phyloP scores from a whole-genome alignment of 2,329 filamentous ascomycete genomes.

The Arthrinium phaeospermum region DNA sequence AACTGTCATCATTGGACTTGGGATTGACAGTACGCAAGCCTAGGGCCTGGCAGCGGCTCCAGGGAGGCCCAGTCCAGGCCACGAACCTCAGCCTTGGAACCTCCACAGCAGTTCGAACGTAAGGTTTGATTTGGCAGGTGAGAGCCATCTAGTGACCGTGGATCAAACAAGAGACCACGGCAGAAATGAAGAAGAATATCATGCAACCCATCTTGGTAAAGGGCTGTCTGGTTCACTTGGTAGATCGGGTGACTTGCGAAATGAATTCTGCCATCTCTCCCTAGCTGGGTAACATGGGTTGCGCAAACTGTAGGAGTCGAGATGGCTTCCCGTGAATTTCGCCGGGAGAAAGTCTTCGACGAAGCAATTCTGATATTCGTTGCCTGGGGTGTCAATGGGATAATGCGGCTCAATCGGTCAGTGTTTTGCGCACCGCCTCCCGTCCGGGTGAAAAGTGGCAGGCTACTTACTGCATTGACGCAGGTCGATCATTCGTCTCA shows the following conservation, averaged over 20 bases:
- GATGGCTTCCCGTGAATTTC: background rate
- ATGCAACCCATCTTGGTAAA: background rate
- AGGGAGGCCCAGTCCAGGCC: background rate
- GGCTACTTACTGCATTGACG: background rate
- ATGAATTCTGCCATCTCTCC: background rate
- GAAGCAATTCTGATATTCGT: background rate
- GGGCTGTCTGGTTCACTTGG: background rate
- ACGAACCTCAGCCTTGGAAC: background rate
- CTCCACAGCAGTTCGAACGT: background rate
- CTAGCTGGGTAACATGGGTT: too few relatives aligned
- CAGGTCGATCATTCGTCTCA: slow-evolving; percentile 11
- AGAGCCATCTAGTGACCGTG: background rate
- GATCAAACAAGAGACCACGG: background rate
- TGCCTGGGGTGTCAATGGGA: background rate
- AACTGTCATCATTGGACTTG: background rate
- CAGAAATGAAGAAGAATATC: background rate
- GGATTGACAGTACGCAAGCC: too few relatives aligned
- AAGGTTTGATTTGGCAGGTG: background rate
- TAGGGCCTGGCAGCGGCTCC: background rate
- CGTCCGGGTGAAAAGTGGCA: background rate
- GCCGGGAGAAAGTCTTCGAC: background rate
- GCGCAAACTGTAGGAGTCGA: background rate
- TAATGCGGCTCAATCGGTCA: slow-evolving; percentile 1
- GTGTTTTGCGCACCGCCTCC: slow-evolving; percentile 8
- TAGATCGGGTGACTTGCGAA: background rate